Evolutionary conservation across 2,329 filamentous ascomycete genomes (phyloP).

Genomic region (Aspergillus ochraceoroseus): DNA sequence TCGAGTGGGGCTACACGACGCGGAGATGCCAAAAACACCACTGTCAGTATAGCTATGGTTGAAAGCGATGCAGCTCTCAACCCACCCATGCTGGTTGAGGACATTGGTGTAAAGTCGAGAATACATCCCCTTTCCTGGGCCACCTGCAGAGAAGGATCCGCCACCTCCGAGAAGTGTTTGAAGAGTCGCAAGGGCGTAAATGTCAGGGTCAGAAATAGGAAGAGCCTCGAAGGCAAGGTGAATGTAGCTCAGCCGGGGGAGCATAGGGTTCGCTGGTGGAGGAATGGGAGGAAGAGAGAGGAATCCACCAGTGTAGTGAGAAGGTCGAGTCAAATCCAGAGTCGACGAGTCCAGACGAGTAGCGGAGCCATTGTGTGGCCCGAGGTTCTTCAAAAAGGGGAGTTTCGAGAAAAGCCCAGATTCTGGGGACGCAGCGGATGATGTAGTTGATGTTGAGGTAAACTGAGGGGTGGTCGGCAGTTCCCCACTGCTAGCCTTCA

Average conservation of each 20-base stretch:
- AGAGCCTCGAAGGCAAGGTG: constrained; percentile 94
- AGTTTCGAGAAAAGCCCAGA: constrained; percentile 73
- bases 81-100: constrained; percentile 95
- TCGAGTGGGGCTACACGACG: constrained; percentile 73
- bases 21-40: constrained; percentile 89
- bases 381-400: constrained; percentile 83
- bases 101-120: constrained; percentile 96
- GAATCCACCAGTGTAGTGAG: constrained; percentile 92
- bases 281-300: constrained; percentile 77
- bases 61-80: constrained; percentile 91
- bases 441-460: constrained; percentile 39
- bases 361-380: constrained; percentile 55
- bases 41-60: constrained; percentile 97
- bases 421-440: constrained; percentile 34
- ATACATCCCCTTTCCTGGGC: constrained; percentile 98
- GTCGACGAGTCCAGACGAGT: constrained; percentile 45
- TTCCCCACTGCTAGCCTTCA: constrained; percentile 55
- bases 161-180: constrained; percentile 94
- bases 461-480: constrained; percentile 38
- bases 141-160: constrained; percentile 92
- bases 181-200: constrained; percentile 91
- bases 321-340: constrained; percentile 58
- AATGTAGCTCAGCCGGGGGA: constrained; percentile 82
- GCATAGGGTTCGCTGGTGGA: constrained; percentile 68
- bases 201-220: constrained; percentile 82